Percentiles rank a stretch among this genome's conserved stretches.
phyloP scores from a whole-genome alignment of 2,329 filamentous ascomycete genomes.

The Fusarium beomiforme region DNA sequence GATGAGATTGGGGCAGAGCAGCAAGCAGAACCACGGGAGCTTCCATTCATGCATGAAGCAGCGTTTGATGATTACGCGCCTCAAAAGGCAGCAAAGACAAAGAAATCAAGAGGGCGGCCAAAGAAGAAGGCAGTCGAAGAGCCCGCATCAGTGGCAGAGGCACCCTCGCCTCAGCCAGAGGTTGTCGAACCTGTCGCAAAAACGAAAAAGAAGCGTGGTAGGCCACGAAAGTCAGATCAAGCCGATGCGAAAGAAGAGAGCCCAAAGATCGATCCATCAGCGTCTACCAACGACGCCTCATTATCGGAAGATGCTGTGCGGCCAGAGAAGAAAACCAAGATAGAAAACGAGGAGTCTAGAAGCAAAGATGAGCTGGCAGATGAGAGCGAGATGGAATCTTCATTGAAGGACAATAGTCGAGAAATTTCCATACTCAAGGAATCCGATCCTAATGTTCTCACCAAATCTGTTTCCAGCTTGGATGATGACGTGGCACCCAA shows the following conservation, averaged over 20 bases:
- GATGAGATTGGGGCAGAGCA: constrained; percentile 3
- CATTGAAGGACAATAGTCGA: not conserved
- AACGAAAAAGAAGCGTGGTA: constrained; percentile 53
- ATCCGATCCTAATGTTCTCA: not conserved
- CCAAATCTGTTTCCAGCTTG: not conserved
- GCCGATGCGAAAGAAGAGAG: constrained; percentile 10
- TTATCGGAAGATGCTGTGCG: constrained; percentile 7
- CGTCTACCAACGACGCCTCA: not conserved
- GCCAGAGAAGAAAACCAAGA: constrained; percentile 2
- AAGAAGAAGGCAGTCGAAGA: constrained; percentile 39
- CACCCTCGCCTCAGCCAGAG: not conserved
- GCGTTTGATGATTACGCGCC: constrained; percentile 14
- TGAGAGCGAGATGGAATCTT: not conserved
- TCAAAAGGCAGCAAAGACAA: constrained; percentile 36
- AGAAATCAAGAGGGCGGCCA: constrained; percentile 48
- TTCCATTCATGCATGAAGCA: not conserved
- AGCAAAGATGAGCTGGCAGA: constrained; percentile 1
- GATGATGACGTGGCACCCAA: constrained; percentile 8
- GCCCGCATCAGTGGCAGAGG: constrained; percentile 15
- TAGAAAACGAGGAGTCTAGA: not conserved
- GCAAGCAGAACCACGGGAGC: not conserved
- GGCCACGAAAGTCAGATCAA: constrained; percentile 53
- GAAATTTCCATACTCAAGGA: constrained; percentile 21
- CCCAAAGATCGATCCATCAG: not conserved
- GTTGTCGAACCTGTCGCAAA: constrained; percentile 18